Conservation (phyloP, 371 early-diverging fungal species). For the Actinomortierella wolfii region DNA sequence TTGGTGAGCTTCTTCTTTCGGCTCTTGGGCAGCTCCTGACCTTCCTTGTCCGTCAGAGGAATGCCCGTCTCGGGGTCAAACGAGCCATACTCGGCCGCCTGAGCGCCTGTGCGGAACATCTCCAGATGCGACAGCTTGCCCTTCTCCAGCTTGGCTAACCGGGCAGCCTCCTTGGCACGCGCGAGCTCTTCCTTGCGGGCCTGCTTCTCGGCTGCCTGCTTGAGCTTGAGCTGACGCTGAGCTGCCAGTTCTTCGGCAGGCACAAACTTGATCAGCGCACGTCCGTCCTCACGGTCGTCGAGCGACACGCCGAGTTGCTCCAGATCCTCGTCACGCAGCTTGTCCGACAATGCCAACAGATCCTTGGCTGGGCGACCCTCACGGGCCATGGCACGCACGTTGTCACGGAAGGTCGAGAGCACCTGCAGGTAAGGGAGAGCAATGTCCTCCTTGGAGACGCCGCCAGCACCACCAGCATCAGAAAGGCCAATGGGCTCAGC, state of each 20-base stretch:
- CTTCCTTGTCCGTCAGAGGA: slow-evolving; percentile 83
- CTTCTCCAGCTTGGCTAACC: slow-evolving; percentile 74
- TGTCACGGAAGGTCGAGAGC: slow-evolving; percentile 87
- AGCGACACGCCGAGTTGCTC: slow-evolving; percentile 86
- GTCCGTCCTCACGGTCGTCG: slow-evolving; percentile 94
- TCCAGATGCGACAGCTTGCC: slow-evolving; percentile 78
- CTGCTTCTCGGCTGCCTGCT: slow-evolving; percentile 68
- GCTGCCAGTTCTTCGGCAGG: slow-evolving; percentile 74
- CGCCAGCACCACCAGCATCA: slow-evolving; percentile 46
- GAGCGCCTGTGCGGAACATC: slow-evolving; percentile 72
- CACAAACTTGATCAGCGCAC: slow-evolving; percentile 89
- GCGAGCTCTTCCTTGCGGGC: slow-evolving; percentile 69
- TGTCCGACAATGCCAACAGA: slow-evolving; percentile 81
- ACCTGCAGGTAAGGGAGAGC: slow-evolving; percentile 82
- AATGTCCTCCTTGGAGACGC: slow-evolving; percentile 61
- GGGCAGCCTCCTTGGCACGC: slow-evolving; percentile 67
- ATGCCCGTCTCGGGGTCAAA: slow-evolving; percentile 87
- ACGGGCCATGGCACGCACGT: slow-evolving; percentile 77
- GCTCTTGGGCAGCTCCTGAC: slow-evolving; percentile 84
- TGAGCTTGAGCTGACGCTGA: slow-evolving; percentile 64
- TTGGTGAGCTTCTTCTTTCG: slow-evolving; percentile 87
- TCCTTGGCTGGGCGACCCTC: slow-evolving; percentile 56
- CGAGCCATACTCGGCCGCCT: slow-evolving; percentile 66
- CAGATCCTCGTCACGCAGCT: slow-evolving; percentile 85
- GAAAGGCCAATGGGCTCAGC: slow-evolving; percentile 61